Conservation (phyloP, 176 grass and related monocot species). For the Phyllostachys edulis region DNA sequence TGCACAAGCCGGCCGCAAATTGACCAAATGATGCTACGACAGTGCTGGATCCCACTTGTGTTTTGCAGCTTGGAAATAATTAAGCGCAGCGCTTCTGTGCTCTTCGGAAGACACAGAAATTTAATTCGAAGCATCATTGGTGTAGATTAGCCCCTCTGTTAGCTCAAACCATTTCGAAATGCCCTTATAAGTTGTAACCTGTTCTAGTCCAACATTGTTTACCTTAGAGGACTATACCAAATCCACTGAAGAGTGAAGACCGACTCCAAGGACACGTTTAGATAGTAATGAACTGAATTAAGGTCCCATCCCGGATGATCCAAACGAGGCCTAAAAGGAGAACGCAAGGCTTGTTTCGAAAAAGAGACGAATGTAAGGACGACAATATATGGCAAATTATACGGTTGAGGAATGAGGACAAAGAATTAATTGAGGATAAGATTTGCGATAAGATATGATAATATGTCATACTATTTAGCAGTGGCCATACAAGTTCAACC, state of each 20-base stretch:
- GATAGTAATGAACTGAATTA: too few species aligned
- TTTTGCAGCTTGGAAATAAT: background rate
- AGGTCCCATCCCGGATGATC: too few species aligned
- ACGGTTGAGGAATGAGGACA: background rate
- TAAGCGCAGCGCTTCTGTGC: background rate
- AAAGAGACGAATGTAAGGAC: too few species aligned
- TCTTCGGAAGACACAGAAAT: background rate
- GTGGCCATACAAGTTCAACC: background rate
- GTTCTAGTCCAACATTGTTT: background rate
- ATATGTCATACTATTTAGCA: background rate
- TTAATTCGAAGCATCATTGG: background rate
- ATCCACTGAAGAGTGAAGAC: too few species aligned
- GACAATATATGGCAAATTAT: too few species aligned
- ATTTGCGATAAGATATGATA: background rate
- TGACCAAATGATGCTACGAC: background rate
- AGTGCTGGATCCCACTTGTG: background rate
- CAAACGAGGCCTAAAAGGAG: too few species aligned
- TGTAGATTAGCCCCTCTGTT: background rate
- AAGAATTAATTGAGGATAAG: background rate
- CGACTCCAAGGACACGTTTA: too few species aligned
- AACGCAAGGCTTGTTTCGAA: too few species aligned
- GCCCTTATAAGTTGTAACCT: background rate
- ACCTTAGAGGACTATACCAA: too few species aligned
- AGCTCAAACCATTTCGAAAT: background rate
- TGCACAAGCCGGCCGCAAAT: background rate